Evolutionary conservation across 202 grass and related monocot genomes (phyloP).

Genomic region (Schoenoplectus triqueter): DNA sequence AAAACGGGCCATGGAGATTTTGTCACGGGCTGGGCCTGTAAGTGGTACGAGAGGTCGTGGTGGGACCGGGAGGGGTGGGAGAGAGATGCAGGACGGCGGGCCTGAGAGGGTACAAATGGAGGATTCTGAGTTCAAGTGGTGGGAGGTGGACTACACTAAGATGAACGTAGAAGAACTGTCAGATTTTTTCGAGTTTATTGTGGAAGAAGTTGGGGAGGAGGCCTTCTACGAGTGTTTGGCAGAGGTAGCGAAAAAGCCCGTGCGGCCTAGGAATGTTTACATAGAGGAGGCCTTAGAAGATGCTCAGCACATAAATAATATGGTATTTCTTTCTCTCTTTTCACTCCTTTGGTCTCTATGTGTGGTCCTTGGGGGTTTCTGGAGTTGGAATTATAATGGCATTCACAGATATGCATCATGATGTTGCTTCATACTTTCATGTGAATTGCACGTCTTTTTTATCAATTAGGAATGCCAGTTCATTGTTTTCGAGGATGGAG

Average conservation of each 20-base stretch:
- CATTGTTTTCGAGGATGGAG: neutral
- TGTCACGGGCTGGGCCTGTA: constrained; percentile 42
- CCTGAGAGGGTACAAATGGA: constrained; percentile 10
- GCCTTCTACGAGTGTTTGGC: constrained; percentile 46
- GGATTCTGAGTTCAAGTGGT: neutral
- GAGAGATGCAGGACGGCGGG: constrained; percentile 35
- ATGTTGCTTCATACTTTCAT: neutral
- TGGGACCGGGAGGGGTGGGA: constrained; percentile 28
- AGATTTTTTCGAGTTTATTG: constrained; percentile 24
- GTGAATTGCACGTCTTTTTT: neutral
- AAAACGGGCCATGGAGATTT: constrained; percentile 65
- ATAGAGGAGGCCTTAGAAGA: constrained; percentile 36
- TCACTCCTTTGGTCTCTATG: neutral
- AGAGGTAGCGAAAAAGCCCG: neutral
- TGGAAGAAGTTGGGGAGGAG: constrained; percentile 58
- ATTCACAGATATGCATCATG: neutral
- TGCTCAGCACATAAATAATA: constrained; percentile 60
- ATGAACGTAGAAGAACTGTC: neutral
- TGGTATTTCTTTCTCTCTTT: constrained; percentile 43
- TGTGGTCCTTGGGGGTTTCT: neutral
- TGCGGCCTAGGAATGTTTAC: no score
- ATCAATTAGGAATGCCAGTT: neutral
- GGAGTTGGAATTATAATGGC: neutral
- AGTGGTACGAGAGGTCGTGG: constrained; percentile 29
- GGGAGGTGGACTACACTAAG: neutral